Evolutionary conservation across 495 filamentous ascomycete genomes (phyloP).

Genomic region (Annulohypoxylon maeteangense): DNA sequence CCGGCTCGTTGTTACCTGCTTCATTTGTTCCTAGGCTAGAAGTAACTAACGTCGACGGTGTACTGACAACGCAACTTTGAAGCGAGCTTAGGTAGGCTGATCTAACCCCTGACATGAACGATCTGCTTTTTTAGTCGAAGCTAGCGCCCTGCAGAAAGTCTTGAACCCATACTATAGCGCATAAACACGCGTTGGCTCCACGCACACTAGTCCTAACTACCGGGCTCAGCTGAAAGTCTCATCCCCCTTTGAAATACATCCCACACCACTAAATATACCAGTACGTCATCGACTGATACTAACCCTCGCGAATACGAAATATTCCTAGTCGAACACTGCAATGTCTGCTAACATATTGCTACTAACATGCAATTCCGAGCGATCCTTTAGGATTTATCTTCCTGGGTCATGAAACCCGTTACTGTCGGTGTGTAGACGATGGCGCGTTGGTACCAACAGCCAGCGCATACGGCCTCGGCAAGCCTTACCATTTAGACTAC

Average conservation of each 20-base stretch:
- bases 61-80: constrained; percentile 3
- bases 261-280: neutral
- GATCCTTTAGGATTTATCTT: neutral
- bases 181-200: constrained; percentile 11
- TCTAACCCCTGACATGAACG: constrained; percentile 16
- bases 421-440: neutral
- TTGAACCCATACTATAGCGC: neutral
- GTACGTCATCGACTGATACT: neutral
- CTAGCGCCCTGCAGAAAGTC: constrained; percentile 19
- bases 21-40: neutral
- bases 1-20: neutral
- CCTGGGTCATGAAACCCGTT: neutral
- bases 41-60: neutral
- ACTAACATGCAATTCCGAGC: neutral
- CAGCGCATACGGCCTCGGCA: neutral
- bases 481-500: neutral
- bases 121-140: neutral
- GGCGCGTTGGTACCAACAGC: neutral
- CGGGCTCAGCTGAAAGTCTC: neutral
- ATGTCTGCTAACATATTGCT: neutral
- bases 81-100: constrained; percentile 15
- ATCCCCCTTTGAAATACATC: neutral
- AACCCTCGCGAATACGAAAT: neutral
- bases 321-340: neutral
- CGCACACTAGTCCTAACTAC: constrained; percentile 18